Evolutionary conservation across 495 filamentous ascomycete species (phyloP).

Genomic region (Penicillium alfredii): DNA sequence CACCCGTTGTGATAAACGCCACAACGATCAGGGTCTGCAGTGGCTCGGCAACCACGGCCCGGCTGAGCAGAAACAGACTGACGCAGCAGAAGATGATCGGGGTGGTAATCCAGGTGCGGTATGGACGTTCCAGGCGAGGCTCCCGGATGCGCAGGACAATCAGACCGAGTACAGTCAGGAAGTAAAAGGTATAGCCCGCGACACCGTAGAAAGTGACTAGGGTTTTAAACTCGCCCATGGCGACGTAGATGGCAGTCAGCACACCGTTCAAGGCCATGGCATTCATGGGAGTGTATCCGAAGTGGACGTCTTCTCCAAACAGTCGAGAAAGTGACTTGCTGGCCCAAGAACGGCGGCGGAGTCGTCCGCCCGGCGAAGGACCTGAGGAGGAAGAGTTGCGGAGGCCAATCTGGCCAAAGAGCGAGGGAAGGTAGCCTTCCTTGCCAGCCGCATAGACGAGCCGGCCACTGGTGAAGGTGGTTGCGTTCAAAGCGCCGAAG

Average conservation of each 20-base stretch:
- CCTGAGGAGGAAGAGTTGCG: conserved; percentile 35
- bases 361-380: conserved; percentile 27
- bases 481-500: conserved; percentile 88
- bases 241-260: conserved; percentile 68
- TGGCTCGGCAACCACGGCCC: conserved; percentile 85
- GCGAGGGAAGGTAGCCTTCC: conserved; percentile 82
- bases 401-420: conserved; percentile 81
- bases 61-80: conserved; percentile 80
- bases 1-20: conserved; percentile 71
- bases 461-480: conserved; percentile 88
- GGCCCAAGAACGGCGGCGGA: conserved; percentile 54
- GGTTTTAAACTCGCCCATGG: conserved; percentile 84
- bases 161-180: conserved; percentile 86
- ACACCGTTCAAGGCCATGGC: conserved; percentile 75
- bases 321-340: conserved; percentile 49
- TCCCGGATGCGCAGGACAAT: conserved; percentile 88
- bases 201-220: conserved; percentile 96
- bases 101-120: conserved; percentile 91
- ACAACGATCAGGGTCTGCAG: conserved; percentile 81
- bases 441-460: conserved; percentile 92
- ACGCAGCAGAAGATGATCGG: conserved; percentile 99
- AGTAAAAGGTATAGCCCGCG: conserved; percentile 94
- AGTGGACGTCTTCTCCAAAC: conserved; percentile 54
- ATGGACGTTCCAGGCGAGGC: conserved; percentile 80
- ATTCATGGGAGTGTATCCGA: conserved; percentile 79